Evolutionary conservation across 345 rosid species (phyloP), one percentile per base, ranked within the genome.

Genomic region (Acer saccharum): DNA sequence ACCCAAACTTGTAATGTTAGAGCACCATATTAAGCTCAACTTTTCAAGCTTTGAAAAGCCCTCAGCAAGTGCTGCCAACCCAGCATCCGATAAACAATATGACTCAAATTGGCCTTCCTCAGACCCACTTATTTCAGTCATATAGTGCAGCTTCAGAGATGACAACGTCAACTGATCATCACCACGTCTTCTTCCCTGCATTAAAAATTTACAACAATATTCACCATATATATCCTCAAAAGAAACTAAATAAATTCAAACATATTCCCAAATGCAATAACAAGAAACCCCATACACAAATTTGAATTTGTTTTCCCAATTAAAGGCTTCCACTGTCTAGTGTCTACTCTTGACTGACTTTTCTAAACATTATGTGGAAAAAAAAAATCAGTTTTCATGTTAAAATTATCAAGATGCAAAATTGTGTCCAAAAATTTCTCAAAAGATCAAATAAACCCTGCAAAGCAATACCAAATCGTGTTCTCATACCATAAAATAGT

Each of bases 1-100:
- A 60, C 98, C 98, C 69, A 55, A 35, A 81, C 90, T 90, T 61
- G 98, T 84, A 78, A 95, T 78, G 73, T 83, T 84, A 12, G 98
- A 89, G 86, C 98, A 95, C 94, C 97, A 95, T 20, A 95, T 86
- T 71, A 95, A 78, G 90, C 93, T 95, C 85, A 93, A 84, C 80
- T 86, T 90, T 79, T 92, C 95, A 25, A 90, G 87, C 78, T 66
- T 86, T 18, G 90, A 86, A 81, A 95, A 95, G 10, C 93, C 93
- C 76, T 89, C 81, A 0, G 90, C 93, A 57, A 95, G 86, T 5
- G 85, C 89, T 29, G 81, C 72, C 86, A 95, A 81, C 16, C 95
- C 98, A 27, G 83, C 78, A 87, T 93, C 98, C 54, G 98, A 86
- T 76, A 95, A 84, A 84, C 86, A 85, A 58, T 64, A 77, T 7